Base-by-base conservation (phyloP, 2,329 filamentous ascomycete genomes). In the Seiridium unicorne region DNA sequence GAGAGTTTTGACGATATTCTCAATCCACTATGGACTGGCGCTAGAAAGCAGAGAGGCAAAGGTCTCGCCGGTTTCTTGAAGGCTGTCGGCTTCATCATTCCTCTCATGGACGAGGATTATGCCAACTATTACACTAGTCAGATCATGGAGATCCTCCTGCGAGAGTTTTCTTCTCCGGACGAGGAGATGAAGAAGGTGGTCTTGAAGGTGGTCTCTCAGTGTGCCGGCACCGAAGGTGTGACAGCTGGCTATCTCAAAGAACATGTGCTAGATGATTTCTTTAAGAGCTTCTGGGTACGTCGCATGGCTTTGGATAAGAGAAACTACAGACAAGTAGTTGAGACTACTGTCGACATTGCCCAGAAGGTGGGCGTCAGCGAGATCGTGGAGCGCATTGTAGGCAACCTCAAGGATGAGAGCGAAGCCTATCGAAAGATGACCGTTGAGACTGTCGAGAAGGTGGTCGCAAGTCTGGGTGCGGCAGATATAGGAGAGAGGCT, bases 171-270 rank as follows among this genome's bases (percentile, higher is more conserved):
- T 5, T 97, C 94, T 0, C 95, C 95, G 0, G 95, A 99, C 66
- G 95, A 99, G 76, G 95, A 99, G 76, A 99, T 99, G 95, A 99
- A 98, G 79, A 99, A 99, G 80, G 95, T 99, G 1, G 95, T 99
- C 6, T 80, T 99, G 61, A 98, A 98, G 77, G 95, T 99, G 35
- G 88, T 99, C 13, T 97, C 93, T 18, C 95, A 99, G 72, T 98
- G 95, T 72, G 92, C 95, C 6, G 90, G 90, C 67, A 98, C 94
- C 2, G 91, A 96, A 71, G 95, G 95, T 77, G 95, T 99, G 35
- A 98, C 95, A 40, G 91, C 93, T 42, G 90, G 89, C 44, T 99
- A 98, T 71, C 84, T 99, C 46, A 98, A 97, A 76, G 93, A 98
- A 71, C 90, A 96, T 63, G 93, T 99, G 6, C 82, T 99, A 44